A percentile compares a stretch with the other conserved stretches of the same genome.
These are phyloP conservation scores for Teunomyces panamensis DNA, from an alignment of 805 yeast genomes.

Conservation along the genomic window DNA sequence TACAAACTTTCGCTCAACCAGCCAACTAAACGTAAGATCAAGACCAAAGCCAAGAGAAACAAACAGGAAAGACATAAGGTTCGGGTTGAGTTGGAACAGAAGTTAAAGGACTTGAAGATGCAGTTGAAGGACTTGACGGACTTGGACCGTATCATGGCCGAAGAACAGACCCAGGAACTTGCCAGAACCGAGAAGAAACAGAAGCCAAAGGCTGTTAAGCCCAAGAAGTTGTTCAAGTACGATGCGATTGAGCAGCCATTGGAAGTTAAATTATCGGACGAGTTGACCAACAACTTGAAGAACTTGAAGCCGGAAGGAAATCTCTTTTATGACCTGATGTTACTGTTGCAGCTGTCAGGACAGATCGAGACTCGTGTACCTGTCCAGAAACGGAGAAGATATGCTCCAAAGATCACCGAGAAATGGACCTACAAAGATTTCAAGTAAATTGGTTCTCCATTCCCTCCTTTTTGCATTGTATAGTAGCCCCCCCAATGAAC, in stretches of 20 bases:
- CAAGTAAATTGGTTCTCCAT: constrained; percentile 37
- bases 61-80: constrained; percentile 62
- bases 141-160: constrained; percentile 17
- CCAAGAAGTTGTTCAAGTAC: constrained; percentile 42
- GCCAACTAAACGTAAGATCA: constrained; percentile 64
- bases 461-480: neutral
- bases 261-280: constrained; percentile 85
- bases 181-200: constrained; percentile 29
- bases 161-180: constrained; percentile 24
- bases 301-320: constrained; percentile 89
- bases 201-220: constrained; percentile 29
- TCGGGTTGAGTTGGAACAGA: constrained; percentile 50
- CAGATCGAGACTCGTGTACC: constrained; percentile 81
- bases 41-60: constrained; percentile 77
- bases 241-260: constrained; percentile 42
- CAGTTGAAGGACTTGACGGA: constrained; percentile 57
- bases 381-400: constrained; percentile 60
- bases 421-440: constrained; percentile 94
- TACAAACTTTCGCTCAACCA: constrained; percentile 65
- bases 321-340: constrained; percentile 76
- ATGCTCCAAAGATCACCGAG: constrained; percentile 75
- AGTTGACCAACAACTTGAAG: constrained; percentile 80
- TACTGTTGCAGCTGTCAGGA: constrained; percentile 79
- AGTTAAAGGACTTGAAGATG: constrained; percentile 56
- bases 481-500: neutral